Evolutionary conservation across 2,329 filamentous ascomycete genomes (phyloP).

Genomic region (Fusarium circinatum): DNA sequence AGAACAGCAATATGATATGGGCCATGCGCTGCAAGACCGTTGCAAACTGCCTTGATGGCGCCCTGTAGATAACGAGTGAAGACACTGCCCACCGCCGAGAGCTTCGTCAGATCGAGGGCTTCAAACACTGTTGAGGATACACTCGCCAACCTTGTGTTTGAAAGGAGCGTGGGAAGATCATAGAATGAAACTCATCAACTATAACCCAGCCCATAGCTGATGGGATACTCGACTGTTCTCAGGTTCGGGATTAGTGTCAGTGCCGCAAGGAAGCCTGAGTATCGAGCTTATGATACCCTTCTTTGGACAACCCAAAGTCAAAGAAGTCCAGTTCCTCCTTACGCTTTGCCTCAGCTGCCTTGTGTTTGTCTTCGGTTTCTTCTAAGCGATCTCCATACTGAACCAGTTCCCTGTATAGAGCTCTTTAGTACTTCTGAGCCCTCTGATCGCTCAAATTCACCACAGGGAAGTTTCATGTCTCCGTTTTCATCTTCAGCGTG

Average conservation of each 20-base stretch:
- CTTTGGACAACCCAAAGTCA: accelerated
- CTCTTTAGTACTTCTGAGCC: neutral
- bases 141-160: neutral
- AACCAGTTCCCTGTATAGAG: accelerated
- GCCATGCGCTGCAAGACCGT: neutral
- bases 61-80: accelerated
- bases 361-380: accelerated
- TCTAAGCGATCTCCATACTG: neutral
- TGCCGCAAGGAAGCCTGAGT: neutral
- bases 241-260: neutral
- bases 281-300: neutral
- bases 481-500: too few relatives aligned
- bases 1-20: neutral
- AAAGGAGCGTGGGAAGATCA: neutral
- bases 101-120: neutral
- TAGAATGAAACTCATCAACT: too few relatives aligned
- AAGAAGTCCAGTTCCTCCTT: neutral
- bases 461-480: accelerated
- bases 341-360: neutral
- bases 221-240: too few relatives aligned
- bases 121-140: neutral
- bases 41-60: neutral
- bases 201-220: too few relatives aligned
- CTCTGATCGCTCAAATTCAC: neutral
- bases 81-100: too few relatives aligned